Evolutionary conservation across 768 basidiomycete genomes (phyloP).

Genomic region (Leccinum subtestaceum): DNA sequence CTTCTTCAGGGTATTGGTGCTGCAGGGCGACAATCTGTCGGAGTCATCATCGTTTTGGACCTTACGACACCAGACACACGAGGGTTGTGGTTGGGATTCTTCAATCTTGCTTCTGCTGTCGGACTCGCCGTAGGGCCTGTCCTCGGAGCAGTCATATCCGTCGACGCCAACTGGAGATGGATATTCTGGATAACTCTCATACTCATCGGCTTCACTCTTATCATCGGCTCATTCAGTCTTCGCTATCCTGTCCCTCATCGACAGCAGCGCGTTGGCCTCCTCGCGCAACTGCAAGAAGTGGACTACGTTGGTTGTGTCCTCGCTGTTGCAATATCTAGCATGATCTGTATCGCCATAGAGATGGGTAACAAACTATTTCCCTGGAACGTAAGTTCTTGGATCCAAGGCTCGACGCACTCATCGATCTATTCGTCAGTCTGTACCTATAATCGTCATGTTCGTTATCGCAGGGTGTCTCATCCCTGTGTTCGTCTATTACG

Average conservation of each 20-base stretch:
- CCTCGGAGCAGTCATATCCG: conserved; percentile 44
- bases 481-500: conserved; percentile 35
- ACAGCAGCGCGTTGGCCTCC: conserved; percentile 30
- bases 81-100: conserved; percentile 36
- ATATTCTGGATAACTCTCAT: conserved; percentile 42
- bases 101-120: conserved; percentile 37
- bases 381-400: conserved; percentile 28
- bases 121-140: conserved; percentile 47
- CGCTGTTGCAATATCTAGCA: conserved; percentile 34
- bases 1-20: conserved; percentile 38
- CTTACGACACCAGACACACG: conserved; percentile 36
- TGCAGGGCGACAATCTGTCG: conserved; percentile 36
- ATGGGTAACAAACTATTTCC: conserved; percentile 38
- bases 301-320: conserved; percentile 33
- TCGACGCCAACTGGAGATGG: conserved; percentile 45
- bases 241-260: conserved; percentile 34
- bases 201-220: conserved; percentile 32
- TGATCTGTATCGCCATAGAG: conserved; percentile 36
- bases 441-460: conserved; percentile 30
- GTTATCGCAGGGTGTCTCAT: conserved; percentile 30
- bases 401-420: not conserved
- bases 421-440: conserved; percentile 21
- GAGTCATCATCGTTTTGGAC: conserved; percentile 36
- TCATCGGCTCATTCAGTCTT: conserved; percentile 26
- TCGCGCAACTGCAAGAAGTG: conserved; percentile 34